Base-by-base conservation (phyloP, 495 filamentous ascomycete genomes). In the Glarea lozoyensis region DNA sequence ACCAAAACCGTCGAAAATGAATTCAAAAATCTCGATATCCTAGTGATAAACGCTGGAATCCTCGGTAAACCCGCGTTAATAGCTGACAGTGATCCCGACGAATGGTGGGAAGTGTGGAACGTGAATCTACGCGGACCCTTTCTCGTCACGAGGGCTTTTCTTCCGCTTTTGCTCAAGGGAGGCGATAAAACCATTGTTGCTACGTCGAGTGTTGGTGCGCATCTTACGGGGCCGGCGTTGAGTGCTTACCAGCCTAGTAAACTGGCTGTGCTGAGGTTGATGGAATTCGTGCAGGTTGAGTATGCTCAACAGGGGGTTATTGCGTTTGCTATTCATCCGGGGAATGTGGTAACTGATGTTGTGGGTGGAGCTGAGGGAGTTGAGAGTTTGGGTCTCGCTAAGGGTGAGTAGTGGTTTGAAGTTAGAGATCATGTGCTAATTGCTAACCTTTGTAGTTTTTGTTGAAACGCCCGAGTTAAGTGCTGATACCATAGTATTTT, bases 11-110 rank as follows among this genome's bases (percentile, higher is more conserved):
- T 72, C 10, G 47, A 59, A 24, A 18, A 59, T 9, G 52, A 53
- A 9, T 58, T 49, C 23, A 65, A 67, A 2, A 43, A 61, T 4
- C 62, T 81, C 27, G 75, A 82, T 39, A 65, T 80, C 1, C 54
- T 82, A 13, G 67, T 80, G 15, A 78, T 78, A 48, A 82, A 80
- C 42, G 74, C 76, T 1, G 77, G 75, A 0, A 46, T 54, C 2
- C 71, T 73, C 66, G 20, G 34, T 63, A 34, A 40, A 13, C 48
- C 43, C 1, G 40, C 44, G 1, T 43, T 46, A 2, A 70, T 63
- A 30, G 61, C 61, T 6, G 65, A 70, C 15, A 33, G 13, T 3
- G 44, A 55, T 43, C 44, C 48, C 2, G 32, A 34, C 1, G 40
- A 45, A 10, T 71, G 59, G 57, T 68, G 63, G 63, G 53, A 36